phyloP scores from a whole-genome alignment of 1,139 yeast species.

The Pichia sp. region DNA sequence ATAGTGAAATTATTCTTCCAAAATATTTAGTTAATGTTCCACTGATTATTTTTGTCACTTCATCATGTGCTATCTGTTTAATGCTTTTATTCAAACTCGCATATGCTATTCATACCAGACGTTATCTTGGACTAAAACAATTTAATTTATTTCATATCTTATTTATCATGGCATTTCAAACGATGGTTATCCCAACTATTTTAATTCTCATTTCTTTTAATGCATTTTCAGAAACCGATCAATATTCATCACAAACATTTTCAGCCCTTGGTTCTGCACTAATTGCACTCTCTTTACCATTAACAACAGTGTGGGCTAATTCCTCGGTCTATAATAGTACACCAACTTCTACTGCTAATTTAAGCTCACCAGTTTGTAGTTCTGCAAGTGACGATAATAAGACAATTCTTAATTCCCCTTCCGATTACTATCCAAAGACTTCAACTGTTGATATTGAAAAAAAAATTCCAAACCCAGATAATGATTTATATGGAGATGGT shows the following conservation, averaged over 20 bases:
- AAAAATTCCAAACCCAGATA: slow-evolving; percentile 3
- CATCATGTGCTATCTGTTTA: slow-evolving; percentile 56
- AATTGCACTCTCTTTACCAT: slow-evolving; percentile 61
- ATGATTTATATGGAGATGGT: neutral
- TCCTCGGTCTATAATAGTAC: slow-evolving; percentile 23
- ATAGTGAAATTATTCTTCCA: slow-evolving; percentile 20
- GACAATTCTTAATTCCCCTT: slow-evolving; percentile 12
- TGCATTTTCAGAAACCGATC: slow-evolving; percentile 11
- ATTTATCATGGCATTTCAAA: slow-evolving; percentile 75
- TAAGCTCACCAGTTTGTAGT: slow-evolving; percentile 7
- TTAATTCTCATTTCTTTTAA: slow-evolving; percentile 31
- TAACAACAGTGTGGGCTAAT: slow-evolving; percentile 82
- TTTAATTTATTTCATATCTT: slow-evolving; percentile 77
- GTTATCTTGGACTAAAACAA: slow-evolving; percentile 70
- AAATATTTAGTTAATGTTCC: slow-evolving; percentile 41
- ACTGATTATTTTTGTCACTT: slow-evolving; percentile 57
- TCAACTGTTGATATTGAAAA: slow-evolving; percentile 4
- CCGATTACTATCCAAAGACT: slow-evolving; percentile 5
- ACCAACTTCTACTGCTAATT: slow-evolving; percentile 23
- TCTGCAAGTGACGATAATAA: slow-evolving; percentile 15
- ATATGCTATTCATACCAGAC: slow-evolving; percentile 63
- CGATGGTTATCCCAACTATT: slow-evolving; percentile 71
- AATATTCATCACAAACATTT: slow-evolving; percentile 20
- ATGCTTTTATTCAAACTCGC: slow-evolving; percentile 56
- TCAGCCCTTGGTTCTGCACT: slow-evolving; percentile 28